A percentile compares a stretch with the other conserved stretches of the same genome.
phyloP scores from a whole-genome alignment of 2,329 filamentous ascomycete species.

The Alternaria sp. region DNA sequence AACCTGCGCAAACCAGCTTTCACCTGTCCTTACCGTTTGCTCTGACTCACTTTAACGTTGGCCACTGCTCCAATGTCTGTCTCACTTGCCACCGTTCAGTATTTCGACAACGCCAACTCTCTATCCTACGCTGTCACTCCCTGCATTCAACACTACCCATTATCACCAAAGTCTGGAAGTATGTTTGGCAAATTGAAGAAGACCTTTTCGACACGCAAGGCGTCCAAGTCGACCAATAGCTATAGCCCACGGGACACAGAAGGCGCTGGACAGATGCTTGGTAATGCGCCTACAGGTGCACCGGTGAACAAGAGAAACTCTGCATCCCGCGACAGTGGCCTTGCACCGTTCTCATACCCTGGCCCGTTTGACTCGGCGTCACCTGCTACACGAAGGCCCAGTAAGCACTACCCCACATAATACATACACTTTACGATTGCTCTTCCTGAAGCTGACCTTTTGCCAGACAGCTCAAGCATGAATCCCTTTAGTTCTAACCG shows the following conservation, averaged over 20 bases:
- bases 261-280: slow-evolving; percentile 3
- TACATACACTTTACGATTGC: neutral
- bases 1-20: neutral
- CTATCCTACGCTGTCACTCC: neutral
- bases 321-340: slow-evolving; percentile 19
- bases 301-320: slow-evolving; percentile 10
- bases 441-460: slow-evolving; percentile 1
- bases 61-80: slow-evolving; percentile 18
- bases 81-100: slow-evolving; percentile 8
- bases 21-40: slow-evolving; percentile 4
- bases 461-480: slow-evolving; percentile 34
- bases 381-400: slow-evolving; percentile 48
- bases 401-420: slow-evolving; percentile 30
- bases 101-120: slow-evolving; percentile 2
- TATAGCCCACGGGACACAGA: neutral
- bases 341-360: slow-evolving; percentile 20
- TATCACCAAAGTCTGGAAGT: slow-evolving; percentile 2
- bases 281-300: neutral
- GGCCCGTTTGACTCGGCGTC: slow-evolving; percentile 30
- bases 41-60: neutral
- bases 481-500: slow-evolving; percentile 34
- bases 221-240: slow-evolving; percentile 11
- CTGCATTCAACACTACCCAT: neutral
- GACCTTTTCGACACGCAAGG: slow-evolving; percentile 19
- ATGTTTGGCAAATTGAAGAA: slow-evolving; percentile 25